Evolutionary conservation across 768 basidiomycete species (phyloP).

Genomic region (Crassisporium funariophilum): DNA sequence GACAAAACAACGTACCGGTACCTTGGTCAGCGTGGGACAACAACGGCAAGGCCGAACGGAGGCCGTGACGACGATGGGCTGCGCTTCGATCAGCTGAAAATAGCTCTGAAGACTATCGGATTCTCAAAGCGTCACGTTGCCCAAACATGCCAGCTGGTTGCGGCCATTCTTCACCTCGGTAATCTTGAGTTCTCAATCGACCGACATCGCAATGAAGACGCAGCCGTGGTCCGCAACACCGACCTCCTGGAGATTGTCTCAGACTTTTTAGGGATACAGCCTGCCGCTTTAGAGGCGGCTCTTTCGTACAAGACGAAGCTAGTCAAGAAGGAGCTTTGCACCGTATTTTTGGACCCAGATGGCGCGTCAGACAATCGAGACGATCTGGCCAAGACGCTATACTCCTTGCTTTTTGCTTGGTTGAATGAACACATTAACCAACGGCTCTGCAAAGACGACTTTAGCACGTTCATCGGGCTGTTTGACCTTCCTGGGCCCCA

Average conservation of each 20-base stretch:
- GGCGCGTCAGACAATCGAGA: constrained; percentile 92
- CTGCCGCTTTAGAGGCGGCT: constrained; percentile 71
- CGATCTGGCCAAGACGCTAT: constrained; percentile 90
- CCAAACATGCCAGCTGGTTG: constrained; percentile 91
- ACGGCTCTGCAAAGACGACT: constrained; percentile 92
- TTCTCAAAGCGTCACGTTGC: constrained; percentile 94
- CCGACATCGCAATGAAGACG: constrained; percentile 82
- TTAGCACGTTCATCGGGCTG: constrained; percentile 87
- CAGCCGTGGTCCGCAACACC: constrained; percentile 86
- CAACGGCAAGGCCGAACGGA: constrained; percentile 40
- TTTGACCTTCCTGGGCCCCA: constrained; percentile 94
- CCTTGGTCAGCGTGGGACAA: constrained; percentile 67
- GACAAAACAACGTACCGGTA: constrained; percentile 87
- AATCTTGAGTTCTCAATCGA: constrained; percentile 93
- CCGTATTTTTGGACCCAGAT: constrained; percentile 93
- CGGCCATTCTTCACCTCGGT: constrained; percentile 95
- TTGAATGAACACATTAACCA: constrained; percentile 96
- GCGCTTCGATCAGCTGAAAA: constrained; percentile 92
- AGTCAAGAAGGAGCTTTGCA: constrained; percentile 95
- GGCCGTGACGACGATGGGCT: constrained; percentile 79
- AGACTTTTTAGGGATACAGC: constrained; percentile 86
- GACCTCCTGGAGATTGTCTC: constrained; percentile 84
- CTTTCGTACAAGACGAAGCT: constrained; percentile 92
- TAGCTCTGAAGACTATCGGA: constrained; percentile 91
- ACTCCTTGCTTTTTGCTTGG: constrained; percentile 95